Conservation (phyloP, 768 basidiomycete species). For the Suillus brevipes region DNA sequence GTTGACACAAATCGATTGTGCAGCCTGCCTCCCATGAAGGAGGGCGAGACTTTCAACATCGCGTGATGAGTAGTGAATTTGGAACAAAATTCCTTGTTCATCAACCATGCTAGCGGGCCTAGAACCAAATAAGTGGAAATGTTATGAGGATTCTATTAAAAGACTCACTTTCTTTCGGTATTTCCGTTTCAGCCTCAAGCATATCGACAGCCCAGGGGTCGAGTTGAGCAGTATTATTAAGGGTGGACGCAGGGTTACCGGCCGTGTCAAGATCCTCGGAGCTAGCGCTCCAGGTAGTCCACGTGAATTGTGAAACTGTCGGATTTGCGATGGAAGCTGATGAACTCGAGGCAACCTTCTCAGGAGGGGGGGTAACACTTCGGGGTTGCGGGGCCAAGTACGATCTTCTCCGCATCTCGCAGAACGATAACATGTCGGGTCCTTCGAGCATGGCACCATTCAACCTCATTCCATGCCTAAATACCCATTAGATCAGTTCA, state of each 20-base stretch:
- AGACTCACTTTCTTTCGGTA: not conserved
- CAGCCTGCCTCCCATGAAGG: not conserved
- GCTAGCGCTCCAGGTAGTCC: not conserved
- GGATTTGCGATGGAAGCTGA: not conserved
- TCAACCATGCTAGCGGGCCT: not conserved
- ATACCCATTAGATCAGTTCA: too few species aligned
- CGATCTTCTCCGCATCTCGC: not conserved
- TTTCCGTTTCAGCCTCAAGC: rapidly evolving
- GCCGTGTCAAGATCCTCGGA: not conserved
- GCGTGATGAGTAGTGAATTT: not conserved
- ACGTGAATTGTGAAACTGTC: not conserved
- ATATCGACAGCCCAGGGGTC: not conserved
- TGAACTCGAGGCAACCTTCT: not conserved
- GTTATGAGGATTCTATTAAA: not conserved
- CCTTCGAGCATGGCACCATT: not conserved
- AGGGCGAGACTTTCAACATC: not conserved
- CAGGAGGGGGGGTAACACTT: not conserved
- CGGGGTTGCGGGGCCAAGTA: not conserved
- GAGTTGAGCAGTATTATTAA: not conserved
- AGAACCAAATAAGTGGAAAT: not conserved
- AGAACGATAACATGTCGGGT: not conserved
- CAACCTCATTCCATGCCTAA: not conserved
- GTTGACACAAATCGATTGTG: not conserved
- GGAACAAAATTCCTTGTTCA: not conserved
- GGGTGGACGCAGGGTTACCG: not conserved